Evolutionary conservation across 1,284 basidiomycete genomes (phyloP), one percentile per base, ranked within the genome.

Genomic region (Ustilago sp.): DNA sequence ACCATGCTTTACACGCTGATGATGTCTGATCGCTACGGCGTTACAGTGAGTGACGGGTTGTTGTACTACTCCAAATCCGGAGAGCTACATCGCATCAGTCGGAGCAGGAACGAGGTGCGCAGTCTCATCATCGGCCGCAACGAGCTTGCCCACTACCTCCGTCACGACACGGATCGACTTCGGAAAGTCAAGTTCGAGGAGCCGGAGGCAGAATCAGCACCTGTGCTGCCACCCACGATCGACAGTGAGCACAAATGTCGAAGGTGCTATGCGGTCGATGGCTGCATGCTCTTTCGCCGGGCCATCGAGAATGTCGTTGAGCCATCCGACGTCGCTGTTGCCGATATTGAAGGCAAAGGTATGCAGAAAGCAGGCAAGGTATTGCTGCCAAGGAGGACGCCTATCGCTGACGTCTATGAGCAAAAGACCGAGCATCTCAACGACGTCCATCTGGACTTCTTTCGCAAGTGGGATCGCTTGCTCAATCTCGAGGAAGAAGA

Each of bases 1-100:
- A 99, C 97, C 0, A 95, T 98, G 92, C 88, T 99, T 7, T 99
- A 99, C 85, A 98, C 94, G 0, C 88, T 99, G 13, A 89, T 99
- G 8, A 91, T 95, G 84, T 90, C 91, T 39, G 95, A 99, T 83
- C 90, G 95, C 13, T 98, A 98, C 83, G 91, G 92, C 74, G 61
- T 63, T 11, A 52, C 63, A 11, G 83, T 89, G 31, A 87, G 88
- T 1, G 90, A 91, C 13, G 97, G 97, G 2, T 87, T 99, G 56
- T 89, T 99, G 34, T 98, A 94, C 85, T 99, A 99, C 85, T 96
- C 95, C 0, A 94, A 96, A 83, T 91, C 90, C 63, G 92, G 95
- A 77, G 91, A 94, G 68, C 90, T 98, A 54, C 59, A 91, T 93
- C n/a, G 89, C 90, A 38, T 94, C 95, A 8, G 91, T 92, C 55